A percentile compares a stretch with the other conserved stretches of the same genome.
Conservation (phyloP, 208 protist genomes). For the Phytomonas sp. region DNA sequence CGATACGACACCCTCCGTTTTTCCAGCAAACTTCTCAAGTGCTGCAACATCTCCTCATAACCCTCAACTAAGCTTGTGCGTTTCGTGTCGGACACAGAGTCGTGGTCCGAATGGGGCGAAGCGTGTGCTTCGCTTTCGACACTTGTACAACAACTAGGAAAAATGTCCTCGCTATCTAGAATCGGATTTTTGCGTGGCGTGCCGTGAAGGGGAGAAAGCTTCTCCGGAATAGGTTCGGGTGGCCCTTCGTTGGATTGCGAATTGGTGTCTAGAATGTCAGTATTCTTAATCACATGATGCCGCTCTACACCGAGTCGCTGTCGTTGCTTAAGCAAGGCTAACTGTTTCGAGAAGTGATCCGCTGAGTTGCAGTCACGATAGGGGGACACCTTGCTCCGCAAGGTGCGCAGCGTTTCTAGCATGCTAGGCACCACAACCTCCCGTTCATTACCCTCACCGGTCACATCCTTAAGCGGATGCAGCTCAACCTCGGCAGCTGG, state of each 20-base stretch:
- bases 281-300: not conserved
- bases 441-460: constrained; percentile 9
- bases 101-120: not conserved
- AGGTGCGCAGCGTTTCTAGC: constrained; percentile 54
- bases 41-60: constrained; percentile 79
- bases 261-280: not conserved
- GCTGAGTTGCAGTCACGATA: constrained; percentile 9
- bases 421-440: constrained; percentile 39
- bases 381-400: constrained; percentile 14
- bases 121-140: not conserved
- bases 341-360: constrained; percentile 18
- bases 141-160: constrained; percentile 6
- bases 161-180: not conserved
- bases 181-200: constrained; percentile 5
- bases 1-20: constrained; percentile 21
- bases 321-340: constrained; percentile 57
- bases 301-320: constrained; percentile 18
- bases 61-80: constrained; percentile 37
- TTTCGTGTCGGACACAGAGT: constrained; percentile 11
- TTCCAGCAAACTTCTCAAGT: constrained; percentile 68
- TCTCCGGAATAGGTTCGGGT: constrained; percentile 4
- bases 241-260: constrained; percentile 1
- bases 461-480: not conserved
- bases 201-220: not conserved
- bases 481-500: constrained; percentile 15